These are phyloP conservation scores for Coemansia sp. DNA, from an alignment of 192 early-diverging fungal genomes.

Conservation along the genomic window DNA sequence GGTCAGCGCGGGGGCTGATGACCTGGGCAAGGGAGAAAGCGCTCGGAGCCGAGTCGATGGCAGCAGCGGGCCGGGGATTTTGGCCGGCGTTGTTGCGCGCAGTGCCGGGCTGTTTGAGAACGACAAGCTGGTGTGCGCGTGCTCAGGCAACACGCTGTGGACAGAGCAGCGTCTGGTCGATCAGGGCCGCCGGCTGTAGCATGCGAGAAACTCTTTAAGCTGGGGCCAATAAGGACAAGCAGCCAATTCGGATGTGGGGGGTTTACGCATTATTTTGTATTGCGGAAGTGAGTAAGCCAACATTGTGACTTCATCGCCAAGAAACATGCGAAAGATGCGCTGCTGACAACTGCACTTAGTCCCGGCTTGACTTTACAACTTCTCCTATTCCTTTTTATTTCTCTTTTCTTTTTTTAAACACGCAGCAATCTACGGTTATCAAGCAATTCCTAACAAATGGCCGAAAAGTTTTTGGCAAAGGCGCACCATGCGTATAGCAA, in stretches of 20 bases:
- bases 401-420: not conserved
- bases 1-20: conserved; percentile 56
- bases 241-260: not conserved
- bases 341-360: not conserved
- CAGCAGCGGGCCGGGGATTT: conserved; percentile 58
- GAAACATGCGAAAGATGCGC: no score
- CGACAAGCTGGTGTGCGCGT: conserved; percentile 81
- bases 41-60: conserved; percentile 51
- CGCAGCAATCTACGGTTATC: not conserved
- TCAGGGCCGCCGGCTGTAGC: conserved; percentile 32
- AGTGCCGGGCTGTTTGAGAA: conserved; percentile 91
- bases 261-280: no score
- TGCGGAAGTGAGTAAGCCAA: no score
- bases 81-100: conserved; percentile 84
- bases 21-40: conserved; percentile 42
- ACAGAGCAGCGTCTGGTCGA: conserved; percentile 62
- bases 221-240: not conserved
- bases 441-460: conserved; percentile 15
- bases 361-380: not conserved
- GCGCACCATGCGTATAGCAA: conserved; percentile 40
- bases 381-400: conserved; percentile 4
- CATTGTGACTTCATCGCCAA: no score
- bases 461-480: conserved; percentile 35
- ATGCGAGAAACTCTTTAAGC: not conserved
- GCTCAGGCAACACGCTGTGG: conserved; percentile 85